Evolutionary conservation across 2,329 filamentous ascomycete species (phyloP).

Genomic region (Aspergillus pseudoviridinutans): DNA sequence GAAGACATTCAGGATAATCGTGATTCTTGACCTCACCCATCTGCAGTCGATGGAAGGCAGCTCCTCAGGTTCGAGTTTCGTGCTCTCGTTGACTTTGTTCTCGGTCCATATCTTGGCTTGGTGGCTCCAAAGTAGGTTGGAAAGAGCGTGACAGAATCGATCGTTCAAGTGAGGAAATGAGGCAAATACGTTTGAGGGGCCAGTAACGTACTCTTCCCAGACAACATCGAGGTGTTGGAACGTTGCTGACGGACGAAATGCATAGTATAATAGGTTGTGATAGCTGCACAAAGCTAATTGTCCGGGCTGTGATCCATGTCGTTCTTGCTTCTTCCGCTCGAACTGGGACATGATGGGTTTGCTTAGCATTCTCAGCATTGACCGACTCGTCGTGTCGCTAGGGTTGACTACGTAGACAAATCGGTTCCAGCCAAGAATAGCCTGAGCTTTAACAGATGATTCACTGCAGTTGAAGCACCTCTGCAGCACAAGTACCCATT

Average conservation of each 20-base stretch:
- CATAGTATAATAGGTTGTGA: slow-evolving; percentile 78
- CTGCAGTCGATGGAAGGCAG: slow-evolving; percentile 78
- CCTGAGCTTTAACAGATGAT: slow-evolving; percentile 64
- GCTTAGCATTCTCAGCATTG: slow-evolving; percentile 60
- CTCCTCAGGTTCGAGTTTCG: slow-evolving; percentile 62
- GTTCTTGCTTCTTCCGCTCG: slow-evolving; percentile 58
- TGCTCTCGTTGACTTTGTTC: slow-evolving; percentile 62
- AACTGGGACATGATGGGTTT: slow-evolving; percentile 67
- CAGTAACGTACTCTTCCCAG: slow-evolving; percentile 72
- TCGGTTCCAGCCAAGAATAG: slow-evolving; percentile 81
- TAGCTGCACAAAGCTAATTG: slow-evolving; percentile 68
- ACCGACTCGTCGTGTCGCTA: slow-evolving; percentile 53
- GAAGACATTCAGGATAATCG: slow-evolving; percentile 60
- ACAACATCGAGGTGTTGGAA: slow-evolving; percentile 65
- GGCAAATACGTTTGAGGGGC: slow-evolving; percentile 55
- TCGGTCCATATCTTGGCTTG: slow-evolving; percentile 66
- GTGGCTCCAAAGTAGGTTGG: slow-evolving; percentile 58
- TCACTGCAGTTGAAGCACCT: slow-evolving; percentile 80
- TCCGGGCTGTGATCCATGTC: slow-evolving; percentile 41
- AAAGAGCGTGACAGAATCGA: slow-evolving; percentile 65
- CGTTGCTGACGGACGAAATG: slow-evolving; percentile 67
- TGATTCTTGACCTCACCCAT: slow-evolving; percentile 75
- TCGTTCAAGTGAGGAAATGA: slow-evolving; percentile 49
- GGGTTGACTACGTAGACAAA: slow-evolving; percentile 71
- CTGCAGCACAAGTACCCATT: slow-evolving; percentile 77